These are phyloP conservation scores for Stenocarpella maydis DNA, from an alignment of 2,329 filamentous ascomycete genomes.

Conservation along the genomic window DNA sequence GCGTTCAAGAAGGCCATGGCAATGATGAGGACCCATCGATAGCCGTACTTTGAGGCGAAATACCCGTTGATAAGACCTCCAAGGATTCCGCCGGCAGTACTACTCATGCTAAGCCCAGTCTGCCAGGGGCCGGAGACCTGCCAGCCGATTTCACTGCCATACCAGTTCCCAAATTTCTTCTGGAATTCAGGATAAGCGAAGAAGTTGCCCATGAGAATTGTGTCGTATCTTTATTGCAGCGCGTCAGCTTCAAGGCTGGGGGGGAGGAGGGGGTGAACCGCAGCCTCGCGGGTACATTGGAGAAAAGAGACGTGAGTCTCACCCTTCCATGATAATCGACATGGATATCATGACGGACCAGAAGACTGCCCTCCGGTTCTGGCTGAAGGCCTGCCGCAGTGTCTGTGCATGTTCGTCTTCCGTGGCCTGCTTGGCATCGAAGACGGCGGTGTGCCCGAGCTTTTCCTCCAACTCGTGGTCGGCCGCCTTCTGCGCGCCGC, in stretches of 20 bases:
- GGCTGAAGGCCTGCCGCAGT: conserved; percentile 37
- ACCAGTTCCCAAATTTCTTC: conserved; percentile 42
- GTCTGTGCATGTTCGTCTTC: conserved; percentile 38
- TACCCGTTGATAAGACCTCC: conserved; percentile 58
- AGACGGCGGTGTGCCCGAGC: conserved; percentile 38
- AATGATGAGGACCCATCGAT: conserved; percentile 53
- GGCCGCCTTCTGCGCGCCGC: conserved; percentile 32
- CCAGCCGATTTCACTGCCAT: conserved; percentile 41
- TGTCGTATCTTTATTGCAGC: conserved; percentile 39
- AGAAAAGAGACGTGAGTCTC: neutral
- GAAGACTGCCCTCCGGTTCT: neutral
- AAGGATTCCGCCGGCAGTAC: conserved; percentile 56
- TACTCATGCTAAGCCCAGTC: conserved; percentile 49
- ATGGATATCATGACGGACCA: conserved; percentile 8
- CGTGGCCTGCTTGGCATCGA: conserved; percentile 52
- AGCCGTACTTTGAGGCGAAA: conserved; percentile 53
- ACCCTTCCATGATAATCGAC: conserved; percentile 25
- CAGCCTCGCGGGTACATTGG: neutral
- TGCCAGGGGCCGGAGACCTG: conserved; percentile 60
- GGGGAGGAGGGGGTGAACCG: neutral
- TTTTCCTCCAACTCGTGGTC: conserved; percentile 32
- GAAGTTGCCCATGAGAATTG: conserved; percentile 37
- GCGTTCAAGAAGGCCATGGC: conserved; percentile 48
- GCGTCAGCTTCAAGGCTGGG: conserved; percentile 37
- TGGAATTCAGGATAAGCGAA: conserved; percentile 40